A percentile compares a stretch with the other conserved stretches of the same genome.
These are phyloP conservation scores for Albifimbria verrucaria DNA, from an alignment of 2,329 filamentous ascomycete genomes.

Conservation along the genomic window DNA sequence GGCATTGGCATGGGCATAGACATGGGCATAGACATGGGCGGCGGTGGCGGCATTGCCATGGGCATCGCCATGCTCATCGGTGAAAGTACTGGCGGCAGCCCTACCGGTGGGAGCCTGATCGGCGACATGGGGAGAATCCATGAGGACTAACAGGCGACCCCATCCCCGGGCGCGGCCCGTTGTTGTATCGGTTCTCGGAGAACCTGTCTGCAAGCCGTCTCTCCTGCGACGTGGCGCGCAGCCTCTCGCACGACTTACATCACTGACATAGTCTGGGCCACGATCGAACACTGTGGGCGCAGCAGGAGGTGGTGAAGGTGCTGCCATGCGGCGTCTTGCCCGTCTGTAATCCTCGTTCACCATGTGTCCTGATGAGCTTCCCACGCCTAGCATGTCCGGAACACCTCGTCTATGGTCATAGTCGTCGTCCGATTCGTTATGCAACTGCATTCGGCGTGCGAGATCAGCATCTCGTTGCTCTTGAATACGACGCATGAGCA, in stretches of 20 bases:
- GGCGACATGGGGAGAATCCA: background rate
- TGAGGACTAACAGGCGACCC: slow-evolving; percentile 17
- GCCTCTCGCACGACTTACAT: slow-evolving; percentile 39
- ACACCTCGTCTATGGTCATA: slow-evolving; percentile 29
- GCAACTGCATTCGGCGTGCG: slow-evolving; percentile 19
- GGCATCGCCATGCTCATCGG: slow-evolving; percentile 5
- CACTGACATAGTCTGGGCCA: slow-evolving; percentile 39
- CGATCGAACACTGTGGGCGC: slow-evolving; percentile 21
- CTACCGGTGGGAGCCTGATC: background rate
- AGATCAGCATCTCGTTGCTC: slow-evolving; percentile 42
- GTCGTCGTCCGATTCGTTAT: slow-evolving; percentile 36
- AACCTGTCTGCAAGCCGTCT: slow-evolving; percentile 49
- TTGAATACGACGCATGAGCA: slow-evolving; percentile 42
- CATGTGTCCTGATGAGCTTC: slow-evolving; percentile 54
- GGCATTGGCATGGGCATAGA: slow-evolving; percentile 30
- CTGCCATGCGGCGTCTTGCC: slow-evolving; percentile 23
- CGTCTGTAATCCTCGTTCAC: slow-evolving; percentile 58
- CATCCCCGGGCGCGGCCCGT: slow-evolving; percentile 14
- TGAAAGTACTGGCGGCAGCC: no score
- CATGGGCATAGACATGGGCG: slow-evolving; percentile 13
- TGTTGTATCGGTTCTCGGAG: slow-evolving; percentile 36
- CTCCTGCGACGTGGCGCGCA: slow-evolving; percentile 42
- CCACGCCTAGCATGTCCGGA: slow-evolving; percentile 39
- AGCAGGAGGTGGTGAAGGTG: slow-evolving; percentile 17
- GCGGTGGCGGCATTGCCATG: slow-evolving; percentile 3